Conservation (phyloP, 768 basidiomycete species). For the Mycena rosella region DNA sequence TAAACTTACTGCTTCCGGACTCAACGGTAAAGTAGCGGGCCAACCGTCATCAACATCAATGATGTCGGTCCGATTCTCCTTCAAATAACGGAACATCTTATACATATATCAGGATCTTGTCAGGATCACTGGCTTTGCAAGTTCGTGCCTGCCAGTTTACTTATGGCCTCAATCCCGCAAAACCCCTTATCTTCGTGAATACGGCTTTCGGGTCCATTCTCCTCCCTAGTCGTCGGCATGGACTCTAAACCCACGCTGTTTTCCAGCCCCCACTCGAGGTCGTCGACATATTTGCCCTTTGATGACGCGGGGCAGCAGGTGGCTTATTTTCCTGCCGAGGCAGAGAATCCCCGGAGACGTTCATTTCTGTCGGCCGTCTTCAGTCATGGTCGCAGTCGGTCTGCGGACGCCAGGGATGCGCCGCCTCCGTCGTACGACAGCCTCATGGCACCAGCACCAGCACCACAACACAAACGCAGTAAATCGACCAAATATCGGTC, state of each 20-base stretch:
- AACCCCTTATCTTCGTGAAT: slow-evolving; percentile 5
- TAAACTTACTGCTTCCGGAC: not conserved
- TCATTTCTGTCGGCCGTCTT: slow-evolving; percentile 32
- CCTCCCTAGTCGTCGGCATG: slow-evolving; percentile 1
- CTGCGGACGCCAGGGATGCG: slow-evolving; percentile 22
- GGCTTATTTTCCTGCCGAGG: not conserved
- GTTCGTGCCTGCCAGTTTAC: not conserved
- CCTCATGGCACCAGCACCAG: not conserved
- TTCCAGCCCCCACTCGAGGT: slow-evolving; percentile 9
- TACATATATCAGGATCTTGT: too few species aligned
- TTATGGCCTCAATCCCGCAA: not conserved
- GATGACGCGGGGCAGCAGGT: not conserved
- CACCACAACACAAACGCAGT: not conserved
- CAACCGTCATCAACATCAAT: too few species aligned
- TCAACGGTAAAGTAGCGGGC: too few species aligned
- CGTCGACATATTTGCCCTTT: slow-evolving; percentile 6
- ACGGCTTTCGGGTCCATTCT: not conserved
- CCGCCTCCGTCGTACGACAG: slow-evolving; percentile 32
- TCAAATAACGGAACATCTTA: slow-evolving; percentile 1
- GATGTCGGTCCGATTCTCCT: slow-evolving; percentile 2
- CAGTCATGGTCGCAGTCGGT: slow-evolving; percentile 22
- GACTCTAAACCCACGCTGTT: not conserved
- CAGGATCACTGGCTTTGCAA: not conserved
- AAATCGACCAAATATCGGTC: slow-evolving; percentile 14
- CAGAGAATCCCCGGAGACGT: slow-evolving; percentile 10